phyloP scores from a whole-genome alignment of 768 basidiomycete species.

The Termitomyces sp. region DNA sequence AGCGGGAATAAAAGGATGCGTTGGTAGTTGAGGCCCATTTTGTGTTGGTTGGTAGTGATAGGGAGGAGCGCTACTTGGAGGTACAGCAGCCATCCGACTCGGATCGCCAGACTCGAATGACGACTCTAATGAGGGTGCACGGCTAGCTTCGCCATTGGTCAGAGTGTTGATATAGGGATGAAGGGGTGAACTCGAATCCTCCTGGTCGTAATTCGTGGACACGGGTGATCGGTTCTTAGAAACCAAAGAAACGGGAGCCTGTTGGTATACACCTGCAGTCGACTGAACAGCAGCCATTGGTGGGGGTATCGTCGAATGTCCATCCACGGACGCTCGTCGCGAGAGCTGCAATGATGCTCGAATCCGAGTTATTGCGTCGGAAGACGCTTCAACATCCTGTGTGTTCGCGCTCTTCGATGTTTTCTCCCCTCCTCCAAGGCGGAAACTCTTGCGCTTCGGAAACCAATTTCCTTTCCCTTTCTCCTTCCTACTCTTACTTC shows the following conservation, averaged over 20 bases:
- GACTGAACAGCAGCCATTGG: background rate
- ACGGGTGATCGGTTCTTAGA: background rate
- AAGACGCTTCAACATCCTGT: background rate
- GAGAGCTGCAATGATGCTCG: constrained; percentile 9
- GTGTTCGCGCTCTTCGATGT: constrained; percentile 5
- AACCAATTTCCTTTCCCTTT: constrained; percentile 41
- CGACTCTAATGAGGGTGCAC: constrained; percentile 5
- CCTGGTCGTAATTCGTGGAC: background rate
- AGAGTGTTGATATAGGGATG: background rate
- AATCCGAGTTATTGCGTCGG: background rate
- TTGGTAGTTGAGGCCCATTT: constrained; percentile 1
- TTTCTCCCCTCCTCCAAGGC: constrained; percentile 31
- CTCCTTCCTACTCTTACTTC: constrained; percentile 14
- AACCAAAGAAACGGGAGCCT: background rate
- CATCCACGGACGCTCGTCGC: constrained; percentile 7
- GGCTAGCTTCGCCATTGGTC: constrained; percentile 8
- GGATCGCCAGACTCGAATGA: constrained; percentile 5
- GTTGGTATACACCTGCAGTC: constrained; percentile 1
- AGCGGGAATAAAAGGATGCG: constrained; percentile 12
- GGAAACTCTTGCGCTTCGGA: constrained; percentile 44
- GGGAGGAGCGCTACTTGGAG: background rate
- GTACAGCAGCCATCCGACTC: background rate
- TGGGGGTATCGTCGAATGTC: background rate
- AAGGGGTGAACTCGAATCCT: background rate
- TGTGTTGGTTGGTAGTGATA: constrained; percentile 5